Percentiles rank a stretch among this genome's conserved stretches.
Evolutionary conservation across 805 yeast genomes (phyloP).

Genomic region (Wickerhamomyces subpelliculosus): DNA sequence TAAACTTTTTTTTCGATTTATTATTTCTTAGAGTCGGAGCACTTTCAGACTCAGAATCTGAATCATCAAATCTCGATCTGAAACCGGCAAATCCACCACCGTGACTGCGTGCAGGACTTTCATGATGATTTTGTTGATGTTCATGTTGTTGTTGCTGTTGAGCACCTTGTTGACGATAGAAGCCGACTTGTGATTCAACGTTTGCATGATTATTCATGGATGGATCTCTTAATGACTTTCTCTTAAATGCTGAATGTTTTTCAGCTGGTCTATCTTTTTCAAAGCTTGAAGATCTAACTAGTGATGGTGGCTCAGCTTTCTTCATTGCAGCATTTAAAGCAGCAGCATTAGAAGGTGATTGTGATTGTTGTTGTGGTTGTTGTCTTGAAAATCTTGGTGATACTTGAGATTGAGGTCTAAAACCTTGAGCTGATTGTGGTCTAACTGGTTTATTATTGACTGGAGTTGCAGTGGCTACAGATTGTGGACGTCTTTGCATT

Average conservation of each 20-base stretch:
- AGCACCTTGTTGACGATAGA: slow-evolving; percentile 19
- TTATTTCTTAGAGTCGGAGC: slow-evolving; percentile 1
- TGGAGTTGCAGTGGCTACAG: not conserved
- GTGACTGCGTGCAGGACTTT: slow-evolving; percentile 1
- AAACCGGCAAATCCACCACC: slow-evolving; percentile 19
- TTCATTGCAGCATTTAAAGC: slow-evolving; percentile 46
- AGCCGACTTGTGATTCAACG: slow-evolving; percentile 19
- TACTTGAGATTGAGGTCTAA: not conserved
- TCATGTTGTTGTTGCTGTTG: slow-evolving; percentile 6
- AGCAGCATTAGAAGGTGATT: slow-evolving; percentile 20
- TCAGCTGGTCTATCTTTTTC: slow-evolving; percentile 35
- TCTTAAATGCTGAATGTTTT: slow-evolving; percentile 30
- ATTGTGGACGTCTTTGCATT: slow-evolving; percentile 2
- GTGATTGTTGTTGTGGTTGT: not conserved
- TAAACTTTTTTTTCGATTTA: slow-evolving; percentile 7
- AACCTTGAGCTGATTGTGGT: not conserved
- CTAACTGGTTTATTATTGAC: not conserved
- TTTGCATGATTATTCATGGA: slow-evolving; percentile 11
- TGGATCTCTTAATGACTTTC: slow-evolving; percentile 28
- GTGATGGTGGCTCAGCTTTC: slow-evolving; percentile 31
- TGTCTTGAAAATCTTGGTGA: not conserved
- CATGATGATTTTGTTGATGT: slow-evolving; percentile 7
- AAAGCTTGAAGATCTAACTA: slow-evolving; percentile 43
- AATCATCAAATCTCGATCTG: slow-evolving; percentile 54
- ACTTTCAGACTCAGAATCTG: slow-evolving; percentile 44